Evolutionary conservation across 495 filamentous ascomycete genomes (phyloP).

Genomic region (Aspergillus sclerotiicarbonarius): DNA sequence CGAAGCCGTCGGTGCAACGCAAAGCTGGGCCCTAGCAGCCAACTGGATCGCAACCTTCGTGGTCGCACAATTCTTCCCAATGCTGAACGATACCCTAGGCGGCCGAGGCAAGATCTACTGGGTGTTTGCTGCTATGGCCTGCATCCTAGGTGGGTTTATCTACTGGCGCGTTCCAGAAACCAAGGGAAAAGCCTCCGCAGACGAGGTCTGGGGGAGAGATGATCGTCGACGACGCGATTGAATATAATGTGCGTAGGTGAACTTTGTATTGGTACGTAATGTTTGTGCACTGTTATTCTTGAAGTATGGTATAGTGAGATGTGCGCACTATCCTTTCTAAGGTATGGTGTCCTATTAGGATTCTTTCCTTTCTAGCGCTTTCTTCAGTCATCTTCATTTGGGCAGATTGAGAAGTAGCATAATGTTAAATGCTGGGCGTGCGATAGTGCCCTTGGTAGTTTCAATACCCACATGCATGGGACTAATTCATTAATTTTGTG

Average conservation of each 20-base stretch:
- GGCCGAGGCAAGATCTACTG: conserved; percentile 83
- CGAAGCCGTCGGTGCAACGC: conserved; percentile 84
- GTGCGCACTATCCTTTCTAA: no score
- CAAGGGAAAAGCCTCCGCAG: conserved; percentile 70
- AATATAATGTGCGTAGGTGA: not conserved
- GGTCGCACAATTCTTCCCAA: conserved; percentile 90
- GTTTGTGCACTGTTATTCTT: not conserved
- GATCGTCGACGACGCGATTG: conserved; percentile 35
- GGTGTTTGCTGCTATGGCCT: conserved; percentile 74
- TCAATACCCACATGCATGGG: no score
- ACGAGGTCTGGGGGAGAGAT: conserved; percentile 83
- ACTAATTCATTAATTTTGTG: no score
- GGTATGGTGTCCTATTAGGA: no score
- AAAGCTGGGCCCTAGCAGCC: conserved; percentile 77
- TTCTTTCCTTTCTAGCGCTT: no score
- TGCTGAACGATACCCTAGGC: conserved; percentile 71
- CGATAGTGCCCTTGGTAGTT: no score
- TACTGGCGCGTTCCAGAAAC: conserved; percentile 76
- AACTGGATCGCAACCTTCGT: conserved; percentile 91
- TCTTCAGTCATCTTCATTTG: no score
- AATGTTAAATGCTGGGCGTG: no score
- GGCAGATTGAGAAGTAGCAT: no score
- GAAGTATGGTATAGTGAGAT: no score
- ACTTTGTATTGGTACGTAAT: no score
- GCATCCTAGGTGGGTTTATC: conserved; percentile 64